These are phyloP conservation scores for Lipomyces sp. DNA, from an alignment of 805 yeast species.

Conservation along the genomic window DNA sequence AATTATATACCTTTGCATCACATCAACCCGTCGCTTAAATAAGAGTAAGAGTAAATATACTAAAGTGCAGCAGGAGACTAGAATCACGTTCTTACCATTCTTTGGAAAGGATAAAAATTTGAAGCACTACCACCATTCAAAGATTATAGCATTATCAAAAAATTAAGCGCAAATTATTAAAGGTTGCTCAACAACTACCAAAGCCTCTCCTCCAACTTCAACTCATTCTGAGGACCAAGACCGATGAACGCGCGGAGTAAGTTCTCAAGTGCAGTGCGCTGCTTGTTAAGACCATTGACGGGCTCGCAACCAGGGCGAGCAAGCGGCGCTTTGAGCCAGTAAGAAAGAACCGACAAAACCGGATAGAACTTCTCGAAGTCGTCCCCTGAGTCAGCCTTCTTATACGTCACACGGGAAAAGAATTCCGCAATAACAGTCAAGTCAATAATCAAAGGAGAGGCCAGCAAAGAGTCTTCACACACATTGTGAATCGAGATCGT, in stretches of 20 bases:
- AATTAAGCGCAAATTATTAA: not conserved
- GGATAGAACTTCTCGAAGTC: slow-evolving; percentile 75
- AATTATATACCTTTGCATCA: not conserved
- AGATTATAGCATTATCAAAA: not conserved
- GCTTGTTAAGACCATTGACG: slow-evolving; percentile 92
- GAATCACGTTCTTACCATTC: not conserved
- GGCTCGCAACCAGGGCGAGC: slow-evolving; percentile 89
- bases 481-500: slow-evolving; percentile 92
- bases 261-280: slow-evolving; percentile 90
- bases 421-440: slow-evolving; percentile 89
- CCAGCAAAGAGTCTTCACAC: slow-evolving; percentile 93
- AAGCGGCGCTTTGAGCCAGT: slow-evolving; percentile 97
- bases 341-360: slow-evolving; percentile 82
- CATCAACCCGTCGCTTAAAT: too few species aligned
- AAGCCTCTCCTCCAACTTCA: slow-evolving; percentile 89
- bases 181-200: slow-evolving; percentile 18
- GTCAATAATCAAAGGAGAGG: slow-evolving; percentile 93
- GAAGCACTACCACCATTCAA: not conserved
- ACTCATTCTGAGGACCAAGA: slow-evolving; percentile 84
- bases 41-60: not conserved
- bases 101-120: not conserved
- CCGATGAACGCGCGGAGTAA: slow-evolving; percentile 88
- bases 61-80: not conserved
- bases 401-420: slow-evolving; percentile 82
- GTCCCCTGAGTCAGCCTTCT: slow-evolving; percentile 54